Conservation (phyloP, 345 rosid genomes). For the Carallia pectinifolia region DNA sequence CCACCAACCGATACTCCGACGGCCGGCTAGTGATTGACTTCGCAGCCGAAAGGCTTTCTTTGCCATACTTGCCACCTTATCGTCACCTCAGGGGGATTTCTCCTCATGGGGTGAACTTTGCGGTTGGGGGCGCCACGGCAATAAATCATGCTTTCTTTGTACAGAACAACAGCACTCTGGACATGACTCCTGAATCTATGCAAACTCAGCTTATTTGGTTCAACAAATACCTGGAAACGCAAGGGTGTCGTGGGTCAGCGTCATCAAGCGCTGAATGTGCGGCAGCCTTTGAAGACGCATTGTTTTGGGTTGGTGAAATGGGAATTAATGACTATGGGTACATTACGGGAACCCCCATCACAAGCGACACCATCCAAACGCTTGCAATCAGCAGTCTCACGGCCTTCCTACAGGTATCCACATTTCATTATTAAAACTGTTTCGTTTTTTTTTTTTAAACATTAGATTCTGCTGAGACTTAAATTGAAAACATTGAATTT, state of each 20-base stretch:
- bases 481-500: too few species aligned
- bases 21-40: constrained; percentile 88
- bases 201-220: constrained; percentile 77
- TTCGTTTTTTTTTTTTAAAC: too few species aligned
- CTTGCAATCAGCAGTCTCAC: constrained; percentile 49
- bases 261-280: constrained; percentile 29
- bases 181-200: constrained; percentile 67
- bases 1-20: constrained; percentile 90
- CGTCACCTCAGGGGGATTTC: constrained; percentile 29
- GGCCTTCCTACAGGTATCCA: constrained; percentile 52
- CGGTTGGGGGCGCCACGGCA: constrained; percentile 82
- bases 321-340: constrained; percentile 91
- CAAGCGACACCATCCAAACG: constrained; percentile 46
- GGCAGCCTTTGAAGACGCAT: constrained; percentile 46
- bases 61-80: constrained; percentile 78
- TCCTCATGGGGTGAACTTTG: constrained; percentile 67
- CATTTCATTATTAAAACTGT: not conserved
- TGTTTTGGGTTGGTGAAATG: constrained; percentile 95
- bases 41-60: constrained; percentile 54
- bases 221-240: constrained; percentile 43
- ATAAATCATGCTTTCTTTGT: constrained; percentile 74
- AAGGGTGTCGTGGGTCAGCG: constrained; percentile 38
- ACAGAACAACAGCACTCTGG: constrained; percentile 61
- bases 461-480: too few species aligned
- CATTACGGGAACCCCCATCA: constrained; percentile 47